A percentile compares a stretch with the other conserved stretches of the same genome.
These are phyloP conservation scores for Chenopodium berlandieri DNA, from an alignment of 148 eudicot genomes.

Conservation along the genomic window DNA sequence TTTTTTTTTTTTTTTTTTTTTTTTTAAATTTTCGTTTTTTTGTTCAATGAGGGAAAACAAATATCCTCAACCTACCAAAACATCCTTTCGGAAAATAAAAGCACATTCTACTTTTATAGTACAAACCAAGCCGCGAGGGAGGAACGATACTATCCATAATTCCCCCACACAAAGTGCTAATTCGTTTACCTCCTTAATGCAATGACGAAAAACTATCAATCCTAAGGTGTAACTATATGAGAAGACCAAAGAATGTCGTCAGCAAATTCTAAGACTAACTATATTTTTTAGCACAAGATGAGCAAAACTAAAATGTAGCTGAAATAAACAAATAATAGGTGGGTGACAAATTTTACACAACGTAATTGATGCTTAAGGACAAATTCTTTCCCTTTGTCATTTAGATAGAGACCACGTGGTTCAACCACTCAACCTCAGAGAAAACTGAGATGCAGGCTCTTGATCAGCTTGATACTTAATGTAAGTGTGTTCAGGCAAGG, in stretches of 20 bases:
- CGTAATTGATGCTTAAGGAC: background rate
- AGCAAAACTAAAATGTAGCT: background rate
- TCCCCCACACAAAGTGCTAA: background rate
- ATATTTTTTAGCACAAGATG: background rate
- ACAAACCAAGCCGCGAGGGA: background rate
- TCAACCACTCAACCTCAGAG: background rate
- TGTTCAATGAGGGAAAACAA: background rate
- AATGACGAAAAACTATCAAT: background rate
- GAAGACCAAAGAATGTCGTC: background rate
- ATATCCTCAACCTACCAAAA: background rate
- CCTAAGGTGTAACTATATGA: background rate
- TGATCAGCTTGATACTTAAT: background rate
- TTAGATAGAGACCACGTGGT: background rate
- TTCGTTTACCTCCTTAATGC: background rate
- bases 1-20: no score
- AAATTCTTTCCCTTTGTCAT: background rate
- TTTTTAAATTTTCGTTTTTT: no score
- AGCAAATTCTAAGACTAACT: background rate
- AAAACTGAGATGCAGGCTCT: background rate
- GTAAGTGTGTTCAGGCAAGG: background rate
- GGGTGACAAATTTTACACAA: background rate
- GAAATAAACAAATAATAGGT: background rate
- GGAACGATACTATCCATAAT: background rate
- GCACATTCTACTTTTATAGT: background rate
- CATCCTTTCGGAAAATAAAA: background rate